Percentiles rank a stretch among this genome's conserved stretches.
Evolutionary conservation across 257 asterid species (phyloP).

Genomic region (Ocimum tenuiflorum): DNA sequence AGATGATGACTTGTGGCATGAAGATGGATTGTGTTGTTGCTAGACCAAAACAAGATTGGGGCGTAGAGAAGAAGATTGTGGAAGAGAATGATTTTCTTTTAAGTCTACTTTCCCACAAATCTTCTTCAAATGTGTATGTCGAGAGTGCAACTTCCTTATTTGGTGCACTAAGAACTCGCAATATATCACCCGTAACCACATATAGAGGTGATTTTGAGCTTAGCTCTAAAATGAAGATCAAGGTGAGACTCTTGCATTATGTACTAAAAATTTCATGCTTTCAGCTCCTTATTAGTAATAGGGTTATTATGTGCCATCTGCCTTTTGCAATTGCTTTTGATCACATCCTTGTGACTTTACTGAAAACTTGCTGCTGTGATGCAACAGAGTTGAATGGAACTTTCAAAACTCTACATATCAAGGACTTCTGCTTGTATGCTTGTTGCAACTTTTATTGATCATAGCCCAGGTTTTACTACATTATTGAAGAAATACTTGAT

Average conservation of each 20-base stretch:
- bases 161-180: conserved; percentile 91
- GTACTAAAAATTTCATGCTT: neutral
- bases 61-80: conserved; percentile 36
- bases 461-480: no score
- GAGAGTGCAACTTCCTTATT: conserved; percentile 66
- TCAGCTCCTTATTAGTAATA: neutral
- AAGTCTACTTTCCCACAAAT: conserved; percentile 43
- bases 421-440: no score
- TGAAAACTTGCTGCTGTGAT: neutral
- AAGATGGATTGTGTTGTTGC: conserved; percentile 77
- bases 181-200: conserved; percentile 66
- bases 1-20: conserved; percentile 75
- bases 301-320: neutral
- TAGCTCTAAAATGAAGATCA: conserved; percentile 59
- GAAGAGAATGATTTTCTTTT: conserved; percentile 81
- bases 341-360: neutral
- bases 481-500: no score
- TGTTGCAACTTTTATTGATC: no score
- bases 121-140: conserved; percentile 62
- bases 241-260: conserved; percentile 45
- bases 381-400: neutral
- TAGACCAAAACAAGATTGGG: conserved; percentile 34
- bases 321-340: conserved; percentile 5
- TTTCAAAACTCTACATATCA: neutral
- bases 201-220: conserved; percentile 86